Evolutionary conservation across 2,329 filamentous ascomycete genomes (phyloP), one percentile per base, ranked within the genome.

Genomic region (Fusarium nurragi): DNA sequence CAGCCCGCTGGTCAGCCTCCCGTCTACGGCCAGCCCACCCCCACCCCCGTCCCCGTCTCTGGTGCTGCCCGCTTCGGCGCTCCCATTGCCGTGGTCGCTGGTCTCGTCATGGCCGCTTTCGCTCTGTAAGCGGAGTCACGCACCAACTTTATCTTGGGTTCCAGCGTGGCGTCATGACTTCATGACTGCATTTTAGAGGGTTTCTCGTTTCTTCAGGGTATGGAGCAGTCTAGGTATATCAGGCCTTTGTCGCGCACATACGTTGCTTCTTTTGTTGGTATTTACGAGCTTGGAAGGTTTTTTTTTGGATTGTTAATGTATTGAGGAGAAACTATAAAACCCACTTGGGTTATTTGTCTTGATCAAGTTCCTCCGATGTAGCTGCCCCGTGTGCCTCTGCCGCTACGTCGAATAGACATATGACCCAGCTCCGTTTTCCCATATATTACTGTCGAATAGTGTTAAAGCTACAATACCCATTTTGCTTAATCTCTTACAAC

Each of bases 81-180:
- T 66, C 76, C 77, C 34, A 46, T 81, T 47, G 77, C 77, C 58
- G 64, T 79, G 22, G 45, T 80, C 54, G 79, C 73, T 64, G 79
- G 77, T 67, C 68, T 81, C 23, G 76, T 77, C 60, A 73, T 79
- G 60, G 80, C 79, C 60, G 63, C 77, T 62, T 62, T 83, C 47
- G 80, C 78, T 70, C 73, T 83, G 74, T 83, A 79, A 81, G 71
- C 50, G 53, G 53, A 47, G 58, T 47, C 52, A 50, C 55, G 40
- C 37, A 44, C 49, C 41, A 53, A 44, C 54, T 52, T 65, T 48
- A 53, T 71, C 38, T 66, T 65, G 58, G 62, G 58, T 68, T 71
- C 68, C 49, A 69, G 63, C 58, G 49, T 67, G 67, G 63, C 60
- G 70, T 69, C 68, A 70, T 72, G 70, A 72, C 60, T 52, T 65